Evolutionary conservation across 75 land plant genomes (phyloP), one percentile per base, ranked within the genome.

Genomic region (Pinus albicaulis): DNA sequence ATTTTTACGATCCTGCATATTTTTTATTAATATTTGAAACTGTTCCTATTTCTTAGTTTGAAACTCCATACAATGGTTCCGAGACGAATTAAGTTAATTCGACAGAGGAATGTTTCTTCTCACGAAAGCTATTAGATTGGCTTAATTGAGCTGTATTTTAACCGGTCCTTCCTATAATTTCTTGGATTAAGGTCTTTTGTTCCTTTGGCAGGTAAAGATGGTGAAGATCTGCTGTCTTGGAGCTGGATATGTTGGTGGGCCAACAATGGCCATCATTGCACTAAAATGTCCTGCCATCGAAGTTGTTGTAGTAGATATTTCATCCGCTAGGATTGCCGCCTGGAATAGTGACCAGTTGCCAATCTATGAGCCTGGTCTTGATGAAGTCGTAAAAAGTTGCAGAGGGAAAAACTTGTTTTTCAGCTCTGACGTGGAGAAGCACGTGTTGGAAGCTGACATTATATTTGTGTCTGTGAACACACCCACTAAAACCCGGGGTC

Each of bases 261-360:
- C 96, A 24, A 93, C 96, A 14, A 93, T 93, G 96, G 96, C 96
- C 26, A 86, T 93, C 58, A 93, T 93, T 64, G 96, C 96, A 25
- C 78, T 86, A 0, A 93, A 93, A 58, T 93, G 96, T 83, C 92
- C 96, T 3, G 73, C 81, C 56, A 86, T 93, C 73, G 89, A 92
- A 72, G 96, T 93, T 56, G 92, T 80, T 38, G 96, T 93, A 44
- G 96, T 93, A 48, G 96, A 93, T 70, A 92, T 93, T 23, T 78
- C 88, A 24, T 80, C 78, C 8, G 75, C 90, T n/a, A 83, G 96
- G 73, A 93, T 93, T 72, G 74, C 53, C 0, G 95, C 95, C 16
- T 93, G 96, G 96, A 93, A 93, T 81, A 93, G 96, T 74, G 96
- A 92, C 20, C 80, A 76, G 48, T 89, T 93, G 70, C 96, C 96